phyloP scores from a whole-genome alignment of 1,139 yeast genomes.

The Eremothecium coryli region DNA sequence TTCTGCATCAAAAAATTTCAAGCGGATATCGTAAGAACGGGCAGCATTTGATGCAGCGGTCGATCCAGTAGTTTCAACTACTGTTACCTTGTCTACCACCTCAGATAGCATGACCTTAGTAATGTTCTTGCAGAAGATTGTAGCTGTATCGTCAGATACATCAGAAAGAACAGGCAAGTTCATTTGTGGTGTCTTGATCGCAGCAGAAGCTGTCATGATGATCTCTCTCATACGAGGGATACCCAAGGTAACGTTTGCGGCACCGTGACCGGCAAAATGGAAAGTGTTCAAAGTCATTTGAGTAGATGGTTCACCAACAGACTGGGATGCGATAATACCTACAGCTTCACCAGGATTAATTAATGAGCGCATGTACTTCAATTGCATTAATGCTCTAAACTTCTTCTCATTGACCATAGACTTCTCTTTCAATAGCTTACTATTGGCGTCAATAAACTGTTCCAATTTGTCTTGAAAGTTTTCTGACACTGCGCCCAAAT shows the following conservation, averaged over 20 bases:
- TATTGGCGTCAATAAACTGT: constrained; percentile 48
- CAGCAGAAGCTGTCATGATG: constrained; percentile 95
- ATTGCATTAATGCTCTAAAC: constrained; percentile 94
- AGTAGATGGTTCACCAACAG: constrained; percentile 98
- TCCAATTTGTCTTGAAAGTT: constrained; percentile 78
- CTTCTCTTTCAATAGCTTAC: constrained; percentile 40
- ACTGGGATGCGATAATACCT: constrained; percentile 96
- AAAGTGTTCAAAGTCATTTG: constrained; percentile 99
- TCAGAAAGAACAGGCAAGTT: constrained; percentile 73
- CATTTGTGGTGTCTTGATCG: constrained; percentile 98
- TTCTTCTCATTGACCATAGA: constrained; percentile 61
- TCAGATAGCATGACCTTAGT: constrained; percentile 82
- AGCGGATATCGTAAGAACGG: constrained; percentile 64
- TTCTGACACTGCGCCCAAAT: constrained; percentile 89
- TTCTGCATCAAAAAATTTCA: constrained; percentile 63
- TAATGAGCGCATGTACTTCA: constrained; percentile 93
- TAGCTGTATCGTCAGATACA: constrained; percentile 80
- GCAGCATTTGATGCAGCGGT: constrained; percentile 41
- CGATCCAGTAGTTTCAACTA: constrained; percentile 77
- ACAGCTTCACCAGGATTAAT: constrained; percentile 97
- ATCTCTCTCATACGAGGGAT: constrained; percentile 99
- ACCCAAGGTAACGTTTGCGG: constrained; percentile 98
- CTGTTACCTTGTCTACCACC: constrained; percentile 75
- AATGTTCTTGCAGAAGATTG: constrained; percentile 84
- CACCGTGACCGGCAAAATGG: constrained; percentile 99